Evolutionary conservation across 2,329 filamentous ascomycete species (phyloP).

Genomic region (Blumeria graminis): DNA sequence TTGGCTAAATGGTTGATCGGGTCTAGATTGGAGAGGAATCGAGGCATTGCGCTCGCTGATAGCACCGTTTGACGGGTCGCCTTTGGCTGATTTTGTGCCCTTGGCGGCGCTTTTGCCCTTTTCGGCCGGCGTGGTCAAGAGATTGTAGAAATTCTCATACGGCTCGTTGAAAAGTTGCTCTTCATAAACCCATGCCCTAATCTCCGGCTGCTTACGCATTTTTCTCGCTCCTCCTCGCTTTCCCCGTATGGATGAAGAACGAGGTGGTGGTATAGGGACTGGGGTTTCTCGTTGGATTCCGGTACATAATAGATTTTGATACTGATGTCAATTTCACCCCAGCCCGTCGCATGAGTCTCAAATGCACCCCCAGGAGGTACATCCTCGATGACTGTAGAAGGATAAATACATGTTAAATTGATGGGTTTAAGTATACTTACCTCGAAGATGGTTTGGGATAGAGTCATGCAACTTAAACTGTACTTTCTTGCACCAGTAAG

Average conservation of each 20-base stretch:
- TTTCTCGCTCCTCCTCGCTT: slow-evolving; percentile 44
- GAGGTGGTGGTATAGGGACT: too few species aligned
- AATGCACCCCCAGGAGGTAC: slow-evolving; percentile 41
- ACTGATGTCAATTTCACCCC: too few species aligned
- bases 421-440: slow-evolving; percentile 17
- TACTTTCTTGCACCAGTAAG: slow-evolving; percentile 88
- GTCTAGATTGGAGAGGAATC: too few species aligned
- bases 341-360: slow-evolving; percentile 70
- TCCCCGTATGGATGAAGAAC: too few species aligned
- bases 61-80: too few species aligned
- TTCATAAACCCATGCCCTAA: slow-evolving; percentile 67
- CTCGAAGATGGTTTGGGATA: slow-evolving; percentile 74
- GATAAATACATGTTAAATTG: neutral
- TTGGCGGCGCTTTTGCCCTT: slow-evolving; percentile 28
- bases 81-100: slow-evolving; percentile 27
- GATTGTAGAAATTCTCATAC: slow-evolving; percentile 73
- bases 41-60: too few species aligned
- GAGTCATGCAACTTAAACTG: slow-evolving; percentile 98
- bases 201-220: slow-evolving; percentile 33
- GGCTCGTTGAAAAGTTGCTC: slow-evolving; percentile 96
- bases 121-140: slow-evolving; percentile 44
- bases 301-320: too few species aligned
- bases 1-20: too few species aligned
- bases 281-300: too few species aligned
- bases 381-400: slow-evolving; percentile 37